Evolutionary conservation across 108 stramenopile genomes (phyloP), one percentile per base, ranked within the genome.

Genomic region (Cylindrotheca fusiformis): DNA sequence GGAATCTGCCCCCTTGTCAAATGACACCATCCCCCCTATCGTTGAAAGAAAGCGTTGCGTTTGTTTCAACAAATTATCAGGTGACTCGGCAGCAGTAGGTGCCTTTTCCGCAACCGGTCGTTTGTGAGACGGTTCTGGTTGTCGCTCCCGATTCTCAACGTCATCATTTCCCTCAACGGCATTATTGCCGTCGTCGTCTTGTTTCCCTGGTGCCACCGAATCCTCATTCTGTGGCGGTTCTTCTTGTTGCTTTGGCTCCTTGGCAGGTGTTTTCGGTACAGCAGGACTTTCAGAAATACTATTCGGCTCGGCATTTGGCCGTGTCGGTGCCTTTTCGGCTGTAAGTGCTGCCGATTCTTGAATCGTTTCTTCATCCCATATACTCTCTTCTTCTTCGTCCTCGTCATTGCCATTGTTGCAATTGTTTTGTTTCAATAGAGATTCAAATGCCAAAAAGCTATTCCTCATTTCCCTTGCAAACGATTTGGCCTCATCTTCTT

Each of bases 401-500:
- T 57, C 52, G 5, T 65, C 57, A 24, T 72, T 51, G 32, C 65
- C 51, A 8, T 26, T 45, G 5, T 51, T 14, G 50, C 50, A 5
- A n/a, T 18, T 5, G 4, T 6, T 26, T 26, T 21, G 50, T 14
- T 41, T 41, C 47, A 72, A 50, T 14, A 72, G 57, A 0, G 71
- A 60, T 50, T 72, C 71, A 52, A 72, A 72, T 14, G 55, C 71
- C 28, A 27, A 44, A 36, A 72, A 72, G 46, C 71, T 72, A 17
- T 58, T 50, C 36, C 6, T 5, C 12, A 26, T 55, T 55, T 14
- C 54, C 25, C 29, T 55, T 3, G 25, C 10, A 14, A 28, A 14
- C 18, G 25, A 27, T 27, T 21, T 28, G 4, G 54, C 21, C 18
- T 56, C 55, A 1, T 20, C 26, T 2, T n/a, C 29, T 18, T 17